Conservation (phyloP, 768 basidiomycete genomes). For the Chalciporus pseudorubinellus region DNA sequence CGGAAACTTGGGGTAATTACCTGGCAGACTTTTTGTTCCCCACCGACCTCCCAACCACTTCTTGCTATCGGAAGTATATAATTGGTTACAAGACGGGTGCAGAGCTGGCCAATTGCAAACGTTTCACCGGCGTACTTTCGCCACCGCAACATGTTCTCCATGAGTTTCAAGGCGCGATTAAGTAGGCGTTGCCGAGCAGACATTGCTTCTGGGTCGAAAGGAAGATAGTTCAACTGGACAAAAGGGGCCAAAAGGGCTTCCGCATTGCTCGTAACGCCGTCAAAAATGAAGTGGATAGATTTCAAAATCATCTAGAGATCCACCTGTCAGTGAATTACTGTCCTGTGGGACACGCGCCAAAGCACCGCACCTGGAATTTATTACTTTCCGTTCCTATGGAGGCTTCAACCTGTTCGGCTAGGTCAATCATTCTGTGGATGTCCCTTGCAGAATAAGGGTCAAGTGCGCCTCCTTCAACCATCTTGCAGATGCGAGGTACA, state of each 20-base stretch:
- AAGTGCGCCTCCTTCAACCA: constrained; percentile 76
- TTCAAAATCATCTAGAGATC: constrained; percentile 53
- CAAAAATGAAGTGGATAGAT: constrained; percentile 50
- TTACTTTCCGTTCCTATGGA: constrained; percentile 60
- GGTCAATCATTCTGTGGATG: constrained; percentile 61
- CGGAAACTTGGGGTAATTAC: constrained; percentile 37
- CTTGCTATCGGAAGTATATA: constrained; percentile 65
- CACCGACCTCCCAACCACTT: constrained; percentile 86
- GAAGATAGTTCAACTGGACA: constrained; percentile 38
- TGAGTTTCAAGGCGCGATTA: constrained; percentile 62
- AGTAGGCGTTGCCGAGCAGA: constrained; percentile 72
- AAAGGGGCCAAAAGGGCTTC: constrained; percentile 52
- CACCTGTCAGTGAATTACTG: constrained; percentile 11
- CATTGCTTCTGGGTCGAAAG: constrained; percentile 76
- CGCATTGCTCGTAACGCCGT: constrained; percentile 51
- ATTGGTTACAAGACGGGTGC: constrained; percentile 53
- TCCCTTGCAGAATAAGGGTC: constrained; percentile 75
- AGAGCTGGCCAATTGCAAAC: constrained; percentile 54
- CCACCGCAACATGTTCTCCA: constrained; percentile 75
- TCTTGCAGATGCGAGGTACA: constrained; percentile 68
- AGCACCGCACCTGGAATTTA: constrained; percentile 57
- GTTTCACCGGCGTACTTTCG: constrained; percentile 65
- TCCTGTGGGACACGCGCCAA: background rate
- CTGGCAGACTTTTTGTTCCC: constrained; percentile 59
- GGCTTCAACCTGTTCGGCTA: constrained; percentile 78